Conservation (phyloP, 2,329 filamentous ascomycete genomes). For the Hypoxylon sp. region DNA sequence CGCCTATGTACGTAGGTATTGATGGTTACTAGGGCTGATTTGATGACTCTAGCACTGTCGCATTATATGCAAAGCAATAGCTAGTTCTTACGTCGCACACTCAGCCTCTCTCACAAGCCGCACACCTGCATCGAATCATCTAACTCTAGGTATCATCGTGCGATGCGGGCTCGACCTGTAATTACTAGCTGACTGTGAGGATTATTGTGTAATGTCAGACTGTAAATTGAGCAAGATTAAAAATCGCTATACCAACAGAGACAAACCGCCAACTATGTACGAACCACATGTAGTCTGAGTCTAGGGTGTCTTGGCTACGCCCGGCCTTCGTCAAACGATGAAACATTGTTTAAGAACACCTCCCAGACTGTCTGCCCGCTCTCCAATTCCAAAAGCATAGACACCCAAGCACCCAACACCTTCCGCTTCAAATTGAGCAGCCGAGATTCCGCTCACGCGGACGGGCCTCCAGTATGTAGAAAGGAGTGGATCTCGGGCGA, state of each 20-base stretch:
- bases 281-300: too few relatives aligned
- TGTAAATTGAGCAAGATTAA: constrained; percentile 6
- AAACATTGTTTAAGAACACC: constrained; percentile 33
- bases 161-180: constrained; percentile 25
- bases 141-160: constrained; percentile 21
- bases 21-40: constrained; percentile 29
- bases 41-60: constrained; percentile 29
- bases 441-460: constrained; percentile 35
- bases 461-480: constrained; percentile 32
- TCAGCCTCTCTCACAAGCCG: constrained; percentile 35
- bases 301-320: constrained; percentile 6
- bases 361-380: constrained; percentile 27
- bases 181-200: constrained; percentile 9
- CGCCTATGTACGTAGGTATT: constrained; percentile 24
- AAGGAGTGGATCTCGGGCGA: constrained; percentile 31
- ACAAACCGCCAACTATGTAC: constrained; percentile 3
- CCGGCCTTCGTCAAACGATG: constrained; percentile 11
- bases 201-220: constrained; percentile 25
- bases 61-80: neutral
- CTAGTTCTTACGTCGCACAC: constrained; percentile 30
- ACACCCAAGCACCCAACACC: too few relatives aligned
- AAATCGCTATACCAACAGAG: constrained; percentile 7
- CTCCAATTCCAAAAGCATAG: constrained; percentile 24
- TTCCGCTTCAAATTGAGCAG: constrained; percentile 42
- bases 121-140: constrained; percentile 23